Conservation (phyloP, 495 filamentous ascomycete species). For the Neurospora sp. region DNA sequence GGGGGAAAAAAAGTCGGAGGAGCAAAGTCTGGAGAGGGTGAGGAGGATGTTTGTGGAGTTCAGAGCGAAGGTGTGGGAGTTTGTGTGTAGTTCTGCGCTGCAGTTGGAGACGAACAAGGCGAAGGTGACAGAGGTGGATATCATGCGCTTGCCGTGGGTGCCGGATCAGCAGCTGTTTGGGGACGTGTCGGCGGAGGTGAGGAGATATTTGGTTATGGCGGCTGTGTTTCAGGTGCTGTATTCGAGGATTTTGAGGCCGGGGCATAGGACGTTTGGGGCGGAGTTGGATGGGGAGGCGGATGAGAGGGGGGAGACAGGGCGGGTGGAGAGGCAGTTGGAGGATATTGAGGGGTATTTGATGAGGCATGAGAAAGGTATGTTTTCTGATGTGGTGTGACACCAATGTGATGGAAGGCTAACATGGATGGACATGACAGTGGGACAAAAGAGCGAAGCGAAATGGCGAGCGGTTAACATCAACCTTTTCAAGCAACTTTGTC, state of each 20-base stretch:
- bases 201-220: slow-evolving; percentile 4
- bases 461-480: neutral
- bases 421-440: neutral
- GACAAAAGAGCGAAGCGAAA: neutral
- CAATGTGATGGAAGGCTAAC: too few relatives aligned
- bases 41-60: neutral
- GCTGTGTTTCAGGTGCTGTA: slow-evolving; percentile 9
- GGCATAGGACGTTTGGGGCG: slow-evolving; percentile 4
- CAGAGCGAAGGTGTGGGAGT: neutral
- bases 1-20: neutral
- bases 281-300: neutral
- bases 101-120: neutral
- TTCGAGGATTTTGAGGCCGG: slow-evolving; percentile 6
- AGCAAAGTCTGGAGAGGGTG: neutral
- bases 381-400: too few relatives aligned
- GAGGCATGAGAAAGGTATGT: neutral
- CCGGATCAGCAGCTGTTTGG: neutral
- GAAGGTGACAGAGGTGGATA: neutral
- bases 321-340: neutral
- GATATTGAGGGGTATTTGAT: neutral
- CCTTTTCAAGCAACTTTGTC: neutral
- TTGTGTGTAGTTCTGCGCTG: neutral
- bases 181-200: neutral
- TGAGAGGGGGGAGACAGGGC: neutral
- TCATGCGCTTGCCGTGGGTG: neutral